Conservation (phyloP, 1,284 basidiomycete species). For the Trichosporon coremiiforme region DNA sequence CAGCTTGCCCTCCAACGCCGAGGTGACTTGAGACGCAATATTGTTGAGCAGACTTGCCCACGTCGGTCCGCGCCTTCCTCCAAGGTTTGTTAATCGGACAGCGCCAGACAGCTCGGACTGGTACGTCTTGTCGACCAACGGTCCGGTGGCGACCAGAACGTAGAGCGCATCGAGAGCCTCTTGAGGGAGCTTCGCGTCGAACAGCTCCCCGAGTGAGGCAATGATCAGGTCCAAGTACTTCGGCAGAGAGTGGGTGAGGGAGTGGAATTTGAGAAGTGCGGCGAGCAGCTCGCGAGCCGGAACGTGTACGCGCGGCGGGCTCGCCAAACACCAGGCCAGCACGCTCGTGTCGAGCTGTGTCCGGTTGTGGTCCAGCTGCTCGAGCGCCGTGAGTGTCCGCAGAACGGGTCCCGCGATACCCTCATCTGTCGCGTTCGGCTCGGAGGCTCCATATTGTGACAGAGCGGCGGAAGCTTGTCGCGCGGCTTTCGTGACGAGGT, state of each 20-base stretch:
- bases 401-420: constrained; percentile 30
- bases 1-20: constrained; percentile 16
- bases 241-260: constrained; percentile 41
- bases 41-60: constrained; percentile 31
- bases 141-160: constrained; percentile 36
- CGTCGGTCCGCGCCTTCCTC: constrained; percentile 23
- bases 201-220: constrained; percentile 30
- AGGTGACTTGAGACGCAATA: constrained; percentile 16
- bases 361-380: constrained; percentile 42
- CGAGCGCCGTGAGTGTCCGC: constrained; percentile 32
- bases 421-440: constrained; percentile 27
- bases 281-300: constrained; percentile 33
- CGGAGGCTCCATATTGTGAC: constrained; percentile 28
- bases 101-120: constrained; percentile 24
- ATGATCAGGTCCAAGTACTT: constrained; percentile 32
- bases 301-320: constrained; percentile 26
- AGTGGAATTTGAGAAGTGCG: constrained; percentile 38
- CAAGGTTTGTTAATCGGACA: constrained; percentile 27
- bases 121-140: constrained; percentile 29
- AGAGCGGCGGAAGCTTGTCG: constrained; percentile 30
- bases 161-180: constrained; percentile 37
- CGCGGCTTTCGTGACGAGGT: constrained; percentile 35
- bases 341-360: constrained; percentile 35
- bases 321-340: constrained; percentile 44
- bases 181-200: constrained; percentile 30